A percentile compares a stretch with the other conserved stretches of the same genome.
These are phyloP conservation scores for Exophiala viscosa DNA, from an alignment of 2,329 filamentous ascomycete species.

Conservation along the genomic window DNA sequence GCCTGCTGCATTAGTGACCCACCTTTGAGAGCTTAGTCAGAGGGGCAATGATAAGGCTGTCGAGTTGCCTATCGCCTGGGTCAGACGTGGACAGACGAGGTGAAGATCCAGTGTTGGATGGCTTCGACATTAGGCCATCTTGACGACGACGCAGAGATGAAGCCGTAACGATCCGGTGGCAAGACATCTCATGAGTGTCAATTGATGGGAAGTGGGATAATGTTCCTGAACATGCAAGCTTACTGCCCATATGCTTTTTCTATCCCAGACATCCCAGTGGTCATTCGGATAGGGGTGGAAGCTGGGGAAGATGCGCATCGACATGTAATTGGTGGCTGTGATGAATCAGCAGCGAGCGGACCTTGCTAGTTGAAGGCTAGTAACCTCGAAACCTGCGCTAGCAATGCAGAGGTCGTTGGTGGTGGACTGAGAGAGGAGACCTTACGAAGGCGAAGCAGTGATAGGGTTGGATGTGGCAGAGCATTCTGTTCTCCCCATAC, in stretches of 20 bases:
- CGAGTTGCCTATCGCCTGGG: not conserved
- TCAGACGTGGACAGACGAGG: not conserved
- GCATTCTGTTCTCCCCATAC: too few relatives aligned
- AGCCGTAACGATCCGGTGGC: too few relatives aligned
- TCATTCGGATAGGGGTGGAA: conserved; percentile 1
- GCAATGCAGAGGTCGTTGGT: not conserved
- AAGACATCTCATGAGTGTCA: too few relatives aligned
- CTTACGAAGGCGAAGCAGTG: not conserved
- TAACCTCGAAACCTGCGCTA: conserved; percentile 3
- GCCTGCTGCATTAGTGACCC: too few relatives aligned
- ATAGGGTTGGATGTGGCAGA: not conserved
- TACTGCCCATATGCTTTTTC: not conserved
- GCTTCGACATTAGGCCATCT: too few relatives aligned
- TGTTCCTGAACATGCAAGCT: not conserved
- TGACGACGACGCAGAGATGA: too few relatives aligned
- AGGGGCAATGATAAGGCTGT: not conserved
- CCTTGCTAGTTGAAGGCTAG: conserved; percentile 16
- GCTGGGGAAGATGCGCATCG: conserved; percentile 9
- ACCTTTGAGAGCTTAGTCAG: not conserved
- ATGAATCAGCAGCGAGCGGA: conserved; percentile 17
- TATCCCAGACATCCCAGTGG: conserved; percentile 8
- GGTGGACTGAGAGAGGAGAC: not conserved
- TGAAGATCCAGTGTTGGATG: not conserved
- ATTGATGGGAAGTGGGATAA: too few relatives aligned
- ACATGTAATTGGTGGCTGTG: conserved; percentile 7